phyloP scores from a whole-genome alignment of 441 rosid genomes.

The Viola pubescens region DNA sequence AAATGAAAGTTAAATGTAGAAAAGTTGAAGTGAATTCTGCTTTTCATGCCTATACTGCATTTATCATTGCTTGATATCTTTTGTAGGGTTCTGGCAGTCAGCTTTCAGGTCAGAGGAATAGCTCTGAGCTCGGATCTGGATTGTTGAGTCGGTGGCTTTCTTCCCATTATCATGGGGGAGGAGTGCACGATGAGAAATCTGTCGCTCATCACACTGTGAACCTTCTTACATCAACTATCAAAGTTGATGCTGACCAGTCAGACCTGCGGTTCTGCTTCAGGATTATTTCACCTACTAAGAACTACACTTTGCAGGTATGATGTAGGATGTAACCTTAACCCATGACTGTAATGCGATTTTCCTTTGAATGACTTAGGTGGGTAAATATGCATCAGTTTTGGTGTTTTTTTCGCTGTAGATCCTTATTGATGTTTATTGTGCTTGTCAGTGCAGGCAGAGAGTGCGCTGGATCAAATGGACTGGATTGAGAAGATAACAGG shows the following conservation, averaged over 20 bases:
- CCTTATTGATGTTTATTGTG: constrained; percentile 36
- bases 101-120: constrained; percentile 78
- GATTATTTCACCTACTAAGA: constrained; percentile 96
- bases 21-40: constrained; percentile 12
- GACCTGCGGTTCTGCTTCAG: constrained; percentile 98
- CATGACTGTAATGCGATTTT: constrained; percentile 1
- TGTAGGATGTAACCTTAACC: constrained; percentile 20
- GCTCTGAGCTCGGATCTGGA: constrained; percentile 98
- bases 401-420: constrained; percentile 14
- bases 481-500: constrained; percentile 99
- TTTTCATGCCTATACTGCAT: constrained; percentile 1
- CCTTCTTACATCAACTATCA: constrained; percentile 96
- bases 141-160: constrained; percentile 95
- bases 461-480: constrained; percentile 96
- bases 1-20: neutral
- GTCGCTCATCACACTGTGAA: constrained; percentile 99
- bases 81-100: constrained; percentile 72
- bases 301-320: constrained; percentile 95
- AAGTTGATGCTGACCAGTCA: constrained; percentile 95
- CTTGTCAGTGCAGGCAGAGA: constrained; percentile 99
- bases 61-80: constrained; percentile 12
- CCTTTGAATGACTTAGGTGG: neutral
- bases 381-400: neutral
- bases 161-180: constrained; percentile 85
- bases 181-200: constrained; percentile 94